Evolutionary conservation across 495 filamentous ascomycete genomes (phyloP).

Genomic region (Penicillium subrubescens): DNA sequence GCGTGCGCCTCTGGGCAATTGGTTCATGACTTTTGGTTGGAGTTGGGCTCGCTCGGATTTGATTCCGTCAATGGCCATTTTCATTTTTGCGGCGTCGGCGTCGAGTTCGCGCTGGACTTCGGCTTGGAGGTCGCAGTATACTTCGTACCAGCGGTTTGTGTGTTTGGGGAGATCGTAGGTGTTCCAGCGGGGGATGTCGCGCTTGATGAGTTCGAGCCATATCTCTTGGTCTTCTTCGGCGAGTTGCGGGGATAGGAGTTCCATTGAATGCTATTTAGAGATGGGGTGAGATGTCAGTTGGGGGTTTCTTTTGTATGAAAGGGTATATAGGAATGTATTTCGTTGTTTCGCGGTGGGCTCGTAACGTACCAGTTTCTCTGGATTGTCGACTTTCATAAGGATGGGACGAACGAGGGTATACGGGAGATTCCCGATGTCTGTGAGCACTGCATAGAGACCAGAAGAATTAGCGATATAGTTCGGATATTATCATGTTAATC

Average conservation of each 20-base stretch:
- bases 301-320: not conserved
- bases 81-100: conserved; percentile 50
- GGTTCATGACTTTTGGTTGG: conserved; percentile 46
- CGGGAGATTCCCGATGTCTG: conserved; percentile 65
- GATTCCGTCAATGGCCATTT: conserved; percentile 51
- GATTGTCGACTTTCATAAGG: conserved; percentile 63
- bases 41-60: conserved; percentile 51
- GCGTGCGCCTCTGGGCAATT: not conserved
- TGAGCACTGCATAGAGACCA: conserved; percentile 43
- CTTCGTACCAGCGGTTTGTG: conserved; percentile 61
- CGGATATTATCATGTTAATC: not conserved
- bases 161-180: conserved; percentile 57
- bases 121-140: conserved; percentile 57
- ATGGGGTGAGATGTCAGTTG: not conserved
- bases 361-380: conserved; percentile 61
- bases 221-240: conserved; percentile 59
- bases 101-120: conserved; percentile 49
- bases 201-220: conserved; percentile 68
- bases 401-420: conserved; percentile 62
- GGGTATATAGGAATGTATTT: not conserved
- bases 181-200: conserved; percentile 65
- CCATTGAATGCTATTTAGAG: conserved; percentile 55
- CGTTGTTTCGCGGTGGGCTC: not conserved
- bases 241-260: conserved; percentile 68
- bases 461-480: not conserved